A percentile compares a stretch with the other conserved stretches of the same genome.
These are phyloP conservation scores for Podila horticola DNA, from an alignment of 192 early-diverging fungal genomes.

Conservation along the genomic window DNA sequence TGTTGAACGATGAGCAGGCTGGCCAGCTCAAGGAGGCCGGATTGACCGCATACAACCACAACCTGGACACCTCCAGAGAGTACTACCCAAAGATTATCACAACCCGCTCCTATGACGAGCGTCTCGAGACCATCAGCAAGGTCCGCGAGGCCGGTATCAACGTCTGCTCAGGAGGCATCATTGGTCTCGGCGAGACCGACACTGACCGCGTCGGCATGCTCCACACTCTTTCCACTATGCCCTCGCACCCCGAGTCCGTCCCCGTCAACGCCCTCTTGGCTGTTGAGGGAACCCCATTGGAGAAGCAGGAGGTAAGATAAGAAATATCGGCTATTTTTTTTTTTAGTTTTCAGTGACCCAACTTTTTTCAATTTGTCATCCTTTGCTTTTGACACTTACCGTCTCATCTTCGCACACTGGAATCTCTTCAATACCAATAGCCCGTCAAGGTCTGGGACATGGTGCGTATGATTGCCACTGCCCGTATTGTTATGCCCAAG, in stretches of 20 bases:
- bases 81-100: constrained; percentile 87
- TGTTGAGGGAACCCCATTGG: constrained; percentile 84
- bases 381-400: not conserved
- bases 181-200: constrained; percentile 80
- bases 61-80: constrained; percentile 83
- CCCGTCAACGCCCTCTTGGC: constrained; percentile 85
- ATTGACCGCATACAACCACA: constrained; percentile 89
- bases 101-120: constrained; percentile 82
- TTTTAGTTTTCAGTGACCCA: constrained; percentile 5
- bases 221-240: constrained; percentile 76
- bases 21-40: constrained; percentile 83
- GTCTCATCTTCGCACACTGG: not conserved
- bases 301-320: constrained; percentile 66
- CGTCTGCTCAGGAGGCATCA: constrained; percentile 88
- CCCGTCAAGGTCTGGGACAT: constrained; percentile 87
- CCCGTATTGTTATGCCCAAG: constrained; percentile 82
- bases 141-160: constrained; percentile 82
- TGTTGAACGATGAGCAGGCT: constrained; percentile 80
- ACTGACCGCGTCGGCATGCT: constrained; percentile 81
- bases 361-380: not conserved
- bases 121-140: constrained; percentile 75
- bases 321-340: not conserved
- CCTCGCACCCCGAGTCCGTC: constrained; percentile 79
- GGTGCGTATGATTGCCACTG: constrained; percentile 87
- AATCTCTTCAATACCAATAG: constrained; percentile 12